These are phyloP conservation scores for Peltaster fructicola DNA, from an alignment of 2,329 filamentous ascomycete species.

Conservation along the genomic window DNA sequence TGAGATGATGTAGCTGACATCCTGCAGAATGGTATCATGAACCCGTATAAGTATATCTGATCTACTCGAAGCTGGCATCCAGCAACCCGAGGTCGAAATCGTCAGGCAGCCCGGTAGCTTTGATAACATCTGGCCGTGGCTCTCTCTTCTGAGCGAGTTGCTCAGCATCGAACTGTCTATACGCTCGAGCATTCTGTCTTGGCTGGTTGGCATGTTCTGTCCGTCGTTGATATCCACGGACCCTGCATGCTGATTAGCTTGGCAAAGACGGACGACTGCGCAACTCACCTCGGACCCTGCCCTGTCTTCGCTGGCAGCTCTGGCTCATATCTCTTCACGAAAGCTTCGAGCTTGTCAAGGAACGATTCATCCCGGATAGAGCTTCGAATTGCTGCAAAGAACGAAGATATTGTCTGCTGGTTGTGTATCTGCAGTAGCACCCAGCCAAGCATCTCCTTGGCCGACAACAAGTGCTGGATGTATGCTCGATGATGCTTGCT, in stretches of 20 bases:
- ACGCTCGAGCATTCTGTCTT: too few relatives aligned
- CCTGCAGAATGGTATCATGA: slow-evolving; percentile 85
- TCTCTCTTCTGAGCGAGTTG: too few relatives aligned
- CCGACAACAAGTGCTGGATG: slow-evolving; percentile 67
- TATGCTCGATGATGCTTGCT: slow-evolving; percentile 70
- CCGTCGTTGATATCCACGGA: too few relatives aligned
- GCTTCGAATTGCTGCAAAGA: slow-evolving; percentile 54
- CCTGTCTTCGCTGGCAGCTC: slow-evolving; percentile 59
- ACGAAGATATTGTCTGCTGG: slow-evolving; percentile 49
- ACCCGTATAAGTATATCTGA: slow-evolving; percentile 86
- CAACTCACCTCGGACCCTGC: slow-evolving; percentile 51
- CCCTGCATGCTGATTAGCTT: too few relatives aligned
- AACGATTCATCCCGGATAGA: slow-evolving; percentile 42
- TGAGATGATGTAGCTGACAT: background rate
- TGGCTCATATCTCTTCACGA: slow-evolving; percentile 50
- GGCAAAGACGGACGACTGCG: too few relatives aligned
- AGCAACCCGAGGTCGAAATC: too few relatives aligned
- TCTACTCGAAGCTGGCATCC: too few relatives aligned
- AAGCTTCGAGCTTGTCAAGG: slow-evolving; percentile 37
- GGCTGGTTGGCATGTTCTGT: too few relatives aligned
- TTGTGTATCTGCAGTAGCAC: slow-evolving; percentile 86
- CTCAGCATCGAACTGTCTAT: too few relatives aligned
- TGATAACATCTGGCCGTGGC: too few relatives aligned
- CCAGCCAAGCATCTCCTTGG: slow-evolving; percentile 96
- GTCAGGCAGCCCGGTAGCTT: too few relatives aligned